Conservation (phyloP, 2,329 filamentous ascomycete genomes). For the Claviceps paspali region DNA sequence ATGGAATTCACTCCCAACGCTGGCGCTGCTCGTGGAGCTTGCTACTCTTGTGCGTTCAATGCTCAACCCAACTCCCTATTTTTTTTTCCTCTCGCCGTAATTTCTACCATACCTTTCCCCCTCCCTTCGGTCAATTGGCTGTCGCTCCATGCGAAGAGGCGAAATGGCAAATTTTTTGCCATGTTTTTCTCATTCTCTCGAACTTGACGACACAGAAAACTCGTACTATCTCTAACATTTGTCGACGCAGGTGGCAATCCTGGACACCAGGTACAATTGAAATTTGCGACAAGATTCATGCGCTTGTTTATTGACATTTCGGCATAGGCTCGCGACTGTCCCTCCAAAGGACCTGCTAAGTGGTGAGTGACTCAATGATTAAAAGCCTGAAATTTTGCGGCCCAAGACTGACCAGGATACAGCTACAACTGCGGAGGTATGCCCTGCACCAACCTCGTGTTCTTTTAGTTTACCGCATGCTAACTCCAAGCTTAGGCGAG, state of each 20-base stretch:
- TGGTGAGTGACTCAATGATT: constrained; percentile 51
- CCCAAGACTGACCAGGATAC: constrained; percentile 9
- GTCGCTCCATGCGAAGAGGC: neutral
- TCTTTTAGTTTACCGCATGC: constrained; percentile 5
- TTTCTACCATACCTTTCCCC: no score
- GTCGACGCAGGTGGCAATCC: constrained; percentile 48
- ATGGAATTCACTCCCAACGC: constrained; percentile 23
- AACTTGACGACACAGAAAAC: neutral
- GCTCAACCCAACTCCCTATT: neutral
- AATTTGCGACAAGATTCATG: neutral
- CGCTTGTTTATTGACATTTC: constrained; percentile 9
- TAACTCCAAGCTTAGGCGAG: constrained; percentile 27
- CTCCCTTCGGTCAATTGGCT: neutral
- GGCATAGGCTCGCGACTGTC: constrained; percentile 67
- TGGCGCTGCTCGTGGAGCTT: constrained; percentile 24
- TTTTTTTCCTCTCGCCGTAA: no score
- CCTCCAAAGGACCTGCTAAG: constrained; percentile 67
- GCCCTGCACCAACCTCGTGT: constrained; percentile 15
- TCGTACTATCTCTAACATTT: constrained; percentile 1
- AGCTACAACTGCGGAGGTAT: constrained; percentile 73
- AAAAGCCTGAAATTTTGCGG: neutral
- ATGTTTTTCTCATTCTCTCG: neutral
- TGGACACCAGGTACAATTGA: constrained; percentile 54
- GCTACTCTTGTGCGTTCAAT: constrained; percentile 34
- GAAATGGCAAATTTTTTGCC: neutral